Conservation (phyloP, 2,329 filamentous ascomycete genomes). For the Nemania bipapillata region DNA sequence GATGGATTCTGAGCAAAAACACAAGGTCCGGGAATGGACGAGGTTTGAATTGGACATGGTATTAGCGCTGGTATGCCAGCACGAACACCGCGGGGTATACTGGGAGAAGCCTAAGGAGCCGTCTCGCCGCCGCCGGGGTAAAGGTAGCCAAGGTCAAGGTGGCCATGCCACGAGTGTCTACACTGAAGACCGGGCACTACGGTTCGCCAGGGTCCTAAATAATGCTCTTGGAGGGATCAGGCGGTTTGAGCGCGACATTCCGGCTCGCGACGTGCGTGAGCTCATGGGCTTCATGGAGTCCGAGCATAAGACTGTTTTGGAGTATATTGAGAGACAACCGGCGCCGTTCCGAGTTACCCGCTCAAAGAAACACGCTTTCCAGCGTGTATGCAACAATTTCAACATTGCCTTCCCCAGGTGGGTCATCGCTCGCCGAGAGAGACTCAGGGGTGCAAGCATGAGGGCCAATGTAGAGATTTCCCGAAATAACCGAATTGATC, state of each 20-base stretch:
- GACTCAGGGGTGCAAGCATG: not conserved
- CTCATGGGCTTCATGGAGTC: constrained; percentile 47
- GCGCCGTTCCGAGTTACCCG: constrained; percentile 44
- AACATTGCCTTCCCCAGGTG: constrained; percentile 44
- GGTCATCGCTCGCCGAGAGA: constrained; percentile 24
- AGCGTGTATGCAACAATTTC: constrained; percentile 41
- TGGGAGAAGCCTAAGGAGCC: not conserved
- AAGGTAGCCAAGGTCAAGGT: no score
- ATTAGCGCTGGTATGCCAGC: constrained; percentile 47
- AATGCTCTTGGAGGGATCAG: constrained; percentile 41
- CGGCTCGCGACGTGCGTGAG: constrained; percentile 23
- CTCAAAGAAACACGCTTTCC: constrained; percentile 45
- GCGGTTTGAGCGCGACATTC: constrained; percentile 20
- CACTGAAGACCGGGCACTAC: constrained; percentile 11
- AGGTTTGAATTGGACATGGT: constrained; percentile 46
- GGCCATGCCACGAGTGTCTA: not conserved
- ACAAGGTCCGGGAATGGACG: constrained; percentile 38
- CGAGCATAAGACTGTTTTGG: constrained; percentile 43
- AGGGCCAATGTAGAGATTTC: not conserved
- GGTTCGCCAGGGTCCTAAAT: constrained; percentile 49
- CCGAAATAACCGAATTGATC: not conserved
- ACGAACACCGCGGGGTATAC: constrained; percentile 30
- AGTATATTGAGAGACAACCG: constrained; percentile 44
- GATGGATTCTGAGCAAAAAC: not conserved
- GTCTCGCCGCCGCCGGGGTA: not conserved